Base-by-base conservation (phyloP, 2,329 filamentous ascomycete genomes). In the Talaromyces rugulosus region DNA sequence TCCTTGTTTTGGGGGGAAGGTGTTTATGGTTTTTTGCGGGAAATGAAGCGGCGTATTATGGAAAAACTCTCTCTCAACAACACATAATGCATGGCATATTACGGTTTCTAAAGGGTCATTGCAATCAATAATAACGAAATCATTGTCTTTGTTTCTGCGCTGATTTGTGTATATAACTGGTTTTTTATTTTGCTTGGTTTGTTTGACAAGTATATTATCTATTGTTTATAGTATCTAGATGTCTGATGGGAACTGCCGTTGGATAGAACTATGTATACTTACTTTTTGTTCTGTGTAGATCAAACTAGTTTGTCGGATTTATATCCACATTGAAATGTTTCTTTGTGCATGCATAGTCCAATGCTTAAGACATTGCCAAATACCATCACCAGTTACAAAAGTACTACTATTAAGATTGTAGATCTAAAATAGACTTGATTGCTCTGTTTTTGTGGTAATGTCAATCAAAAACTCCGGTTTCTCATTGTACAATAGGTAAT, bases 41-140 rank as follows among this genome's bases (percentile, higher is more conserved):
- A 33, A 18, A 30, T 31, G 12, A 23, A 30, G 50, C 50, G 50
- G 50, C 50, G 50, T 53, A 31, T 9, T 18, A 59, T 59, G 36
- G 57, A 51, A 34, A 42, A 52, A 47, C 50, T 51, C 42, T 33
- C 23, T 23, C 23, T 23, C 23, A 23, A 23, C 31, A 52, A 51
- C 44, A 36, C 27, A 59, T 34, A 52, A 33, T 33, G 54, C 54
- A 56, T 56, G 54, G 54, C 54, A 56, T 56, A n/a, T 23, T 36
- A 36, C 54, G 54, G 31, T 56, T 36, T n/a, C 12, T 16, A 36
- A 23, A 36, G n/a, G 54, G 34, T 56, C 54, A 36, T 56, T 36
- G 31, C 31, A 56, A 56, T 56, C 40, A 56, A 56, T 56, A 56
- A 28, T 27, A 36, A 36, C 34, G 31, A 33, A 28, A 27, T 36